Evolutionary conservation across 2,329 filamentous ascomycete species (phyloP).

Genomic region (Aspergillus flavus): DNA sequence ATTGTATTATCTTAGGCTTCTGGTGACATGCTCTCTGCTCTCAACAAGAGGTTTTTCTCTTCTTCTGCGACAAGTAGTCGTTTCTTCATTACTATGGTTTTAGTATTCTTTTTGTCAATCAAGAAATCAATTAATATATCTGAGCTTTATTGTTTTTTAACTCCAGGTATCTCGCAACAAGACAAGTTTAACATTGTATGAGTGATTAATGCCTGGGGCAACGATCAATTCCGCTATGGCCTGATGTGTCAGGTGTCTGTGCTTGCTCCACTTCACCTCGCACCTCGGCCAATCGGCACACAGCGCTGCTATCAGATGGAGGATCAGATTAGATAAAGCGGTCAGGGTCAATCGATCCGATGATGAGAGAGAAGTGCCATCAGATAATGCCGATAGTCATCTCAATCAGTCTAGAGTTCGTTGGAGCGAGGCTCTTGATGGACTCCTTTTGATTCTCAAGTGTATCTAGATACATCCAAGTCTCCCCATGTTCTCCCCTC

Average conservation of each 20-base stretch:
- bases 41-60: too few species aligned
- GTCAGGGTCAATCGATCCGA: neutral
- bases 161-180: too few species aligned
- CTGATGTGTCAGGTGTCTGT: neutral
- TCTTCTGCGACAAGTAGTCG: too few species aligned
- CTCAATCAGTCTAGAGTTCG: too few species aligned
- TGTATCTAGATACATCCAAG: neutral
- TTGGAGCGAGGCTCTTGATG: too few species aligned
- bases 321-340: constrained; percentile 12
- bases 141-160: too few species aligned
- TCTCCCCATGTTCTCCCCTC: neutral
- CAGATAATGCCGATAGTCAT: neutral
- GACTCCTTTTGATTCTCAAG: neutral
- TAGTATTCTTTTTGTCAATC: too few species aligned
- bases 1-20: too few species aligned
- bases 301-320: constrained; percentile 7
- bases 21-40: too few species aligned
- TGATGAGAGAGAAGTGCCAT: neutral
- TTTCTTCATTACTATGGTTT: too few species aligned
- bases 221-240: neutral
- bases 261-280: neutral
- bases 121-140: too few species aligned
- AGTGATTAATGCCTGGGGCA: neutral
- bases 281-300: neutral
- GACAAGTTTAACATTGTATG: too few species aligned